These are phyloP conservation scores for Hawksworthiomyces lignivorus DNA, from an alignment of 2,329 filamentous ascomycete species.

Conservation along the genomic window DNA sequence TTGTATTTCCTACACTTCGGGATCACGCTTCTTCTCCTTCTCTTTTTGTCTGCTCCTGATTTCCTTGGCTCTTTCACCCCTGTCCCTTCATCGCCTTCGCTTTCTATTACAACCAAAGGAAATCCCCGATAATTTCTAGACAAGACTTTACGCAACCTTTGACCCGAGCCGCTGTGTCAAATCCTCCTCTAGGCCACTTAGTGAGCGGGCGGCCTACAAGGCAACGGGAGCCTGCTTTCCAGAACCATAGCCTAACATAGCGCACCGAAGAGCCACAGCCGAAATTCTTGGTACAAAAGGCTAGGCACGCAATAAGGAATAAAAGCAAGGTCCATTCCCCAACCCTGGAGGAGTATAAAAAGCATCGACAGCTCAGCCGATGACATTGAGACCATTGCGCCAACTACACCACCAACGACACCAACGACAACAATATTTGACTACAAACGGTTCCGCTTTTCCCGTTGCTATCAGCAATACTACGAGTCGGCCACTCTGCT, in stretches of 20 bases:
- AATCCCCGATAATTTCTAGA: not conserved
- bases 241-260: too few species aligned
- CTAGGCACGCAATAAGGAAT: too few species aligned
- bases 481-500: not conserved
- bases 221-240: not conserved
- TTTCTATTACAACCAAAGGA: not conserved
- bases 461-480: not conserved
- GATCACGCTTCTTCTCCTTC: too few species aligned
- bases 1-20: too few species aligned
- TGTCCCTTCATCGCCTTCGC: too few species aligned
- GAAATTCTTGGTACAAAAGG: too few species aligned
- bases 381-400: conserved; percentile 1
- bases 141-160: not conserved
- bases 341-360: not conserved
- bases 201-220: not conserved
- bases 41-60: not conserved
- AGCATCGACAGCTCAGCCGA: not conserved
- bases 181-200: not conserved
- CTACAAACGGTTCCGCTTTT: not conserved
- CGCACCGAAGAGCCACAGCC: too few species aligned
- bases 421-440: not conserved
- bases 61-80: too few species aligned
- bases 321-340: too few species aligned
- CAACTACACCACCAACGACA: not conserved
- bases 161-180: conserved; percentile 3